These are phyloP conservation scores for Rhizopus microsporus DNA, from an alignment of 371 early-diverging fungal species.

Conservation along the genomic window DNA sequence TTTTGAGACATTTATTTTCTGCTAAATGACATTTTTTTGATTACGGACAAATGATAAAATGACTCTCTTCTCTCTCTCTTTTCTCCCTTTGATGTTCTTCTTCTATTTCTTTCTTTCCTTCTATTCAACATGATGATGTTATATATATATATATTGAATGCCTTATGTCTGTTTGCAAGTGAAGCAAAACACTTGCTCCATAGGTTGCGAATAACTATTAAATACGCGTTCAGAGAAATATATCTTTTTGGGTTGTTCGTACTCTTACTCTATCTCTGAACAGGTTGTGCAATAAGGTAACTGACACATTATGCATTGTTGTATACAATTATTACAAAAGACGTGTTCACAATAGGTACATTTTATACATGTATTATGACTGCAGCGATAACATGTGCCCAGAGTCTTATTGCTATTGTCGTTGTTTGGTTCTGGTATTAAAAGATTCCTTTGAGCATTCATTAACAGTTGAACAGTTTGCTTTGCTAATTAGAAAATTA, in stretches of 20 bases:
- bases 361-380: slow-evolving; percentile 1
- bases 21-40: no score
- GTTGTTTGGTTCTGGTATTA: background rate
- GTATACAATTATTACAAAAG: slow-evolving; percentile 17
- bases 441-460: slow-evolving; percentile 19
- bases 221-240: background rate
- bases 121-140: no score
- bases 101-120: no score
- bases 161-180: slow-evolving; percentile 10
- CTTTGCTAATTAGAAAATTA: slow-evolving; percentile 7
- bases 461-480: slow-evolving; percentile 21
- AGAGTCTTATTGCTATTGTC: background rate
- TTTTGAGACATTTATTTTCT: no score
- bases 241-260: background rate
- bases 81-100: no score
- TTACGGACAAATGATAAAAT: no score
- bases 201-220: slow-evolving; percentile 21
- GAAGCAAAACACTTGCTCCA: slow-evolving; percentile 22
- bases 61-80: no score
- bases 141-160: no score
- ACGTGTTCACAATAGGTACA: slow-evolving; percentile 17
- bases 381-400: background rate
- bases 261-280: slow-evolving; percentile 21
- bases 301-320: slow-evolving; percentile 18
- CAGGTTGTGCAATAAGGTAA: slow-evolving; percentile 15